Evolutionary conservation across 2,329 filamentous ascomycete genomes (phyloP).

Genomic region (Colletotrichum higginsianum): DNA sequence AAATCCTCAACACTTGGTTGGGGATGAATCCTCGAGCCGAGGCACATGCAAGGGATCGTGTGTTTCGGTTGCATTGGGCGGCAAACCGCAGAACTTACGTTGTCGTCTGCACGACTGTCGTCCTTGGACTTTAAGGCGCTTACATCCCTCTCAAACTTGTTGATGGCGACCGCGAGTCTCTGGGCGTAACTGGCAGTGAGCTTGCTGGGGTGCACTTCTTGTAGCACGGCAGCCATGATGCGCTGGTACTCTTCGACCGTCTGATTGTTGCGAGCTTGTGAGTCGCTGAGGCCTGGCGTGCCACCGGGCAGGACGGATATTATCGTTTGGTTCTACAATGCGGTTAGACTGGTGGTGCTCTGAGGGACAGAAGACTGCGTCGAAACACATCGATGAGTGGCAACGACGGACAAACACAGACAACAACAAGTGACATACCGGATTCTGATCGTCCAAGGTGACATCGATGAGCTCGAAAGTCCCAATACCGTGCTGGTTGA

Average conservation of each 20-base stretch:
- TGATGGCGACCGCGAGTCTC: constrained; percentile 11
- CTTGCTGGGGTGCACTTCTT: constrained; percentile 31
- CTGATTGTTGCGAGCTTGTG: constrained; percentile 1
- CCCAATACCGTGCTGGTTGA: constrained; percentile 61
- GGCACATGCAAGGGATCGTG: neutral
- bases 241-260: constrained; percentile 21
- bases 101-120: constrained; percentile 58
- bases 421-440: constrained; percentile 42
- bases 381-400: neutral
- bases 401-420: too few relatives aligned
- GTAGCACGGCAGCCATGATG: constrained; percentile 19
- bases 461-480: constrained; percentile 55
- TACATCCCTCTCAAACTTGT: constrained; percentile 27
- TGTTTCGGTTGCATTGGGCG: neutral
- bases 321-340: constrained; percentile 66
- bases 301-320: constrained; percentile 23
- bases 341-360: constrained; percentile 65
- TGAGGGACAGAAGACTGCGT: neutral
- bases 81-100: constrained; percentile 44
- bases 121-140: neutral
- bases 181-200: constrained; percentile 4
- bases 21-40: neutral
- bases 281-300: neutral
- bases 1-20: too few relatives aligned
- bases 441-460: constrained; percentile 59